Percentiles rank a stretch among this genome's conserved stretches.
Evolutionary conservation across 2,329 filamentous ascomycete species (phyloP).

Genomic region (Blumeria graminis): DNA sequence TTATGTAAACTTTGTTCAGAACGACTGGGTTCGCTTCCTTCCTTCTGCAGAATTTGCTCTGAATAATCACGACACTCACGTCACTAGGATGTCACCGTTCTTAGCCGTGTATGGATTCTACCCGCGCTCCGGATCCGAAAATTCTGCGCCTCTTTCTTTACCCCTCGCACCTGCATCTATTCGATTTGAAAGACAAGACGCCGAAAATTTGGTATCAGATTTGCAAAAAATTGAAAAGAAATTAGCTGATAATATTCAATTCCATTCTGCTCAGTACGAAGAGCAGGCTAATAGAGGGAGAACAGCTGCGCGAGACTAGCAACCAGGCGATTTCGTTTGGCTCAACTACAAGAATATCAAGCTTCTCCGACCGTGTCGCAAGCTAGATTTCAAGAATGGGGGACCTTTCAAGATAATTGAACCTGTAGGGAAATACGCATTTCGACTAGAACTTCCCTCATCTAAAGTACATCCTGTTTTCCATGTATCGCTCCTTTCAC

Average conservation of each 20-base stretch:
- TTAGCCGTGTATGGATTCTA: background rate
- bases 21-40: slow-evolving; percentile 3
- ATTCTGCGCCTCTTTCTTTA: background rate
- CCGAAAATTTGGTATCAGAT: background rate
- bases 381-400: no score
- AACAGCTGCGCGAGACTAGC: background rate
- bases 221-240: background rate
- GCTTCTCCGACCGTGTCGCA: background rate
- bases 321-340: background rate
- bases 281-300: background rate
- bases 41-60: slow-evolving; percentile 2
- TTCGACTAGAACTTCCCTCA: no score
- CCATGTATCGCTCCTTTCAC: no score
- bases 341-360: slow-evolving; percentile 1
- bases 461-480: no score
- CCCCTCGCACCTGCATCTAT: background rate
- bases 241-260: background rate
- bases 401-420: no score
- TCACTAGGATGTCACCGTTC: background rate
- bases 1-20: slow-evolving; percentile 4
- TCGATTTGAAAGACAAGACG: background rate
- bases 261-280: background rate
- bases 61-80: slow-evolving; percentile 1
- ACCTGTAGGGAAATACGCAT: no score
- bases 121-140: background rate